Evolutionary conservation across 805 yeast genomes (phyloP), one percentile per base, ranked within the genome.

Genomic region (Nakazawaea molendinolei): DNA sequence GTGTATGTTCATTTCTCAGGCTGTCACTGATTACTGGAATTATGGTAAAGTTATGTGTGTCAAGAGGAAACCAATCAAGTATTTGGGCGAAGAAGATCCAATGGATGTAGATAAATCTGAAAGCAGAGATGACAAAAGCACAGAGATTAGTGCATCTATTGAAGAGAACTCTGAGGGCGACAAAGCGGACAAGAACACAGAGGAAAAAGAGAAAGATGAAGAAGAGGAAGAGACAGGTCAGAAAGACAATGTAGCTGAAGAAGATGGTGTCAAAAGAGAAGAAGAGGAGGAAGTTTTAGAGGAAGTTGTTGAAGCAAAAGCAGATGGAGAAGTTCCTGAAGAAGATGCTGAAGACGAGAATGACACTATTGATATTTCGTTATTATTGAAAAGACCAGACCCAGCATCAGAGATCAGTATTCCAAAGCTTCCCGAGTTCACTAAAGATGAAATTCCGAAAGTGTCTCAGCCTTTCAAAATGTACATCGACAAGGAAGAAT

Each of bases 1-100:
- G 37, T 82, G 92, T 52, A 69, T 74, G 8, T 64, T 68, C 29
- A 60, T 89, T 22, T 82, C 96, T 0, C 79, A 75, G 41, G 82
- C 87, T 0, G 71, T 90, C 2, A 58, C 63, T 50, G 94, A 85
- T 42, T 86, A 77, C 53, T 86, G 95, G 94, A 63, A 50, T 1
- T 74, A 70, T 46, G 96, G 96, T 0, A 77, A 76, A 50, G 71
- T 70, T 15, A 69, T 74, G 44, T 79, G 95, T 49, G 61, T 86
- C 10, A 74, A 69, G 41, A 56, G 71, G 34, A 70, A 63, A 44
- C 66, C 71, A 3, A 67, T 76, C 8, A 44, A 46, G 21, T 15
- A 22, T 18, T 34, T 65, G 15, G 44, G 38, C 7, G 34, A 34
- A 21, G 26, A 13, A 8, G 24, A 21, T 12, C 14, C 12, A 19